Evolutionary conservation across 2,329 filamentous ascomycete species (phyloP).

Genomic region (Colletotrichum brevisporum): DNA sequence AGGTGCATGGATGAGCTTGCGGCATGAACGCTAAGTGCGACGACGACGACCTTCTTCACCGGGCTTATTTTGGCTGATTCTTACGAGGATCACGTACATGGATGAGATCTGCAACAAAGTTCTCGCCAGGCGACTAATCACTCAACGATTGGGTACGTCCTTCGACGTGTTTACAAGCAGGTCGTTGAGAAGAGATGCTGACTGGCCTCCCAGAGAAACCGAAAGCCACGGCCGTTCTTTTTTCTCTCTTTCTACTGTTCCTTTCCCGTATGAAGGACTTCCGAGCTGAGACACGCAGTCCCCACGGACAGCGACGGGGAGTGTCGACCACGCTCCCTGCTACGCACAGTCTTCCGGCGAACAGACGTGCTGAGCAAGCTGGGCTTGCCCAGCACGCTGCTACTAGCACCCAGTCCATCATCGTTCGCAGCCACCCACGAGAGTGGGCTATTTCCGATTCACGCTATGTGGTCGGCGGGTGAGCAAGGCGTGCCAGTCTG

Average conservation of each 20-base stretch:
- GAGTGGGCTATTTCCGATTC: constrained; percentile 1
- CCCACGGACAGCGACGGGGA: constrained; percentile 20
- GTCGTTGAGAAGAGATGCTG: background rate
- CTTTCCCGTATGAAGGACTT: constrained; percentile 29
- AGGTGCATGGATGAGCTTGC: constrained; percentile 36
- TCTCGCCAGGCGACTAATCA: constrained; percentile 3
- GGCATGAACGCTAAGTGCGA: constrained; percentile 20
- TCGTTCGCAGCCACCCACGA: background rate
- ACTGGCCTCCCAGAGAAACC: too few species aligned
- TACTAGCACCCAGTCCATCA: background rate
- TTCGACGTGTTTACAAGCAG: background rate
- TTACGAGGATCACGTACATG: constrained; percentile 10
- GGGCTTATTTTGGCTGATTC: constrained; percentile 20
- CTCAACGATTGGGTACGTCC: constrained; percentile 12
- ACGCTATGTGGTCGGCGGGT: constrained; percentile 12
- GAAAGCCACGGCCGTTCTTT: too few species aligned
- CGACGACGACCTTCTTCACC: constrained; percentile 20
- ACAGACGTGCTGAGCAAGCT: constrained; percentile 29
- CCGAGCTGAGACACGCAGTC: constrained; percentile 38
- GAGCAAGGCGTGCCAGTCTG: background rate
- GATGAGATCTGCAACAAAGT: constrained; percentile 33
- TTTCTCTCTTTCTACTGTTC: background rate
- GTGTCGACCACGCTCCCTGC: constrained; percentile 24
- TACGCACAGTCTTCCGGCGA: constrained; percentile 38
- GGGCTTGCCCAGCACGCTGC: background rate